Conservation (phyloP, 2,329 filamentous ascomycete genomes). For the Alternaria sp. region DNA sequence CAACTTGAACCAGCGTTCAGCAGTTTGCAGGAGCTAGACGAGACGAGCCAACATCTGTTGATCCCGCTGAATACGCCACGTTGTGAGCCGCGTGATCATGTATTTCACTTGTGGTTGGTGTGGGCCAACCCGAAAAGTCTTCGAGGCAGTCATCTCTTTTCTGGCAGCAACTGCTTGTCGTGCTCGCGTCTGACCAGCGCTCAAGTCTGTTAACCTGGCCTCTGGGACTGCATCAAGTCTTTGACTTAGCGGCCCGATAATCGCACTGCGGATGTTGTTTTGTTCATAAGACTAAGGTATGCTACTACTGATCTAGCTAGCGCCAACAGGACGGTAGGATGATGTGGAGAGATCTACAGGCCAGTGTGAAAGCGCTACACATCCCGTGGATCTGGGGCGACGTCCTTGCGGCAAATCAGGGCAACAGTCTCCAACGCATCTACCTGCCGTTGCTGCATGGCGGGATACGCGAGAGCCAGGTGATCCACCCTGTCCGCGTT, state of each 20-base stretch:
- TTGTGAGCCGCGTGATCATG: constrained; percentile 13
- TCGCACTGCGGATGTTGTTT: constrained; percentile 24
- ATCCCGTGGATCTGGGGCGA: constrained; percentile 25
- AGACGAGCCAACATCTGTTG: constrained; percentile 19
- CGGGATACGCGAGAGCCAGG: constrained; percentile 36
- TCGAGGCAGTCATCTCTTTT: constrained; percentile 15
- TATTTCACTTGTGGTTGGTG: constrained; percentile 15
- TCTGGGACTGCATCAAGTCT: constrained; percentile 19
- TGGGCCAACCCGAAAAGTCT: constrained; percentile 7
- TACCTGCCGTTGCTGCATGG: constrained; percentile 36
- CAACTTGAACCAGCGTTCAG: constrained; percentile 9
- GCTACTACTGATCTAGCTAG: constrained; percentile 20
- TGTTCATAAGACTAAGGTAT: constrained; percentile 17
- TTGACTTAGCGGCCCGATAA: constrained; percentile 15
- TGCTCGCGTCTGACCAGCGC: constrained; percentile 25
- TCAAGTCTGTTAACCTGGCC: constrained; percentile 37
- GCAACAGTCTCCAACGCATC: constrained; percentile 22
- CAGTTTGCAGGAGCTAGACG: constrained; percentile 14
- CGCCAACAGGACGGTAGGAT: constrained; percentile 7
- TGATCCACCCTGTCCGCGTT: constrained; percentile 34
- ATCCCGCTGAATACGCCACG: constrained; percentile 16
- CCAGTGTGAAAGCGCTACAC: constrained; percentile 19
- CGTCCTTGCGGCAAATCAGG: constrained; percentile 36
- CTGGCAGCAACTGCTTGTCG: constrained; percentile 12
- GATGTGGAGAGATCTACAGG: constrained; percentile 30